phyloP scores from a whole-genome alignment of 352 stramenopile genomes.

The Pythium monospermum region DNA sequence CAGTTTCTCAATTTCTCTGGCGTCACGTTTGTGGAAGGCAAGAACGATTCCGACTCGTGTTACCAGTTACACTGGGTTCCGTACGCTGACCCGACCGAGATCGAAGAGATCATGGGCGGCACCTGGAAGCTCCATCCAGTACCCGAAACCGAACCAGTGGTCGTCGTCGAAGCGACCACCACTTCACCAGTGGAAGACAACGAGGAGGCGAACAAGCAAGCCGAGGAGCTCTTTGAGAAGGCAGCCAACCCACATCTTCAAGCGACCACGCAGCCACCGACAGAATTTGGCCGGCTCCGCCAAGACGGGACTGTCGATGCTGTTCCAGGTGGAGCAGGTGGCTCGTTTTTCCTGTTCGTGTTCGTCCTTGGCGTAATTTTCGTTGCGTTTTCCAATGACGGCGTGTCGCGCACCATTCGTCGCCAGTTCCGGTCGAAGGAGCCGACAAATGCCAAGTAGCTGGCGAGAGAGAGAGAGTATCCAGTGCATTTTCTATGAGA shows the following conservation, averaged over 20 bases:
- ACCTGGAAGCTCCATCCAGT: slow-evolving; percentile 41
- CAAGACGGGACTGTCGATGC: slow-evolving; percentile 35
- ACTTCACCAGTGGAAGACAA: slow-evolving; percentile 44
- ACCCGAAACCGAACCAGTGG: slow-evolving; percentile 64
- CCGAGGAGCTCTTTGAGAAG: slow-evolving; percentile 16
- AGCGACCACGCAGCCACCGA: background rate
- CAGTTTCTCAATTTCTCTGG: slow-evolving; percentile 35
- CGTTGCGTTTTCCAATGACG: slow-evolving; percentile 65
- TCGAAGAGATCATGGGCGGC: slow-evolving; percentile 28
- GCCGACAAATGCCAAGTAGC: slow-evolving; percentile 29
- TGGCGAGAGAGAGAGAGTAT: too few relatives aligned
- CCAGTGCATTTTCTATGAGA: slow-evolving; percentile 17
- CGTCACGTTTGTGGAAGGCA: slow-evolving; percentile 23
- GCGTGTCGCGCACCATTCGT: slow-evolving; percentile 47
- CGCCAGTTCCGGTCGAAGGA: slow-evolving; percentile 38
- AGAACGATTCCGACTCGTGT: slow-evolving; percentile 28
- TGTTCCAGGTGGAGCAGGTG: slow-evolving; percentile 20
- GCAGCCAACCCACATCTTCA: slow-evolving; percentile 20
- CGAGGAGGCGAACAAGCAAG: slow-evolving; percentile 45
- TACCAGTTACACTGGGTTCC: slow-evolving; percentile 42
- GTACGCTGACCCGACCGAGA: slow-evolving; percentile 22
- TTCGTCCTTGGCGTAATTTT: slow-evolving; percentile 52
- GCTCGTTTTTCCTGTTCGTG: slow-evolving; percentile 48
- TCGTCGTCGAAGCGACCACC: too few relatives aligned
- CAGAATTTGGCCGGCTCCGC: slow-evolving; percentile 28